Evolutionary conservation across 2,329 filamentous ascomycete species (phyloP), one percentile per base, ranked within the genome.

Genomic region (Geoglossum cookeanum): DNA sequence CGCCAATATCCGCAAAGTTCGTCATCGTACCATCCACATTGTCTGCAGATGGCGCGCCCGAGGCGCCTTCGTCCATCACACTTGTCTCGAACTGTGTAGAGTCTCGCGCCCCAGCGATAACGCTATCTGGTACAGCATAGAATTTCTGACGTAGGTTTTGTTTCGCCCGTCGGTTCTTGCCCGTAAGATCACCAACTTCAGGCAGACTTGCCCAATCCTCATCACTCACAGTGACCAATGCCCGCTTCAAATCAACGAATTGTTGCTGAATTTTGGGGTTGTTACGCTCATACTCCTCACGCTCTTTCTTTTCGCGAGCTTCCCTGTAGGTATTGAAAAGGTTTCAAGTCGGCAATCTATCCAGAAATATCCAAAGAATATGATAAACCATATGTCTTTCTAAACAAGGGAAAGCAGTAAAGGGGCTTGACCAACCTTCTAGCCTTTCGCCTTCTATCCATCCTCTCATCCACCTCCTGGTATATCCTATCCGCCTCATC

Each of bases 181-280:
- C 91, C 0, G 92, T 98, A 68, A 97, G 77, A 69, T 98, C 92
- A 64, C 94, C 92, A 37, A 96, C 91, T 65, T 98, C 94, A 4
- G 92, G 94, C 45, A 98, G 76, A 65, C 83, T 94, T 44, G 88
- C 89, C 92, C 92, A 98, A 64, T 98, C 90, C 61, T 98, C 91
- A 68, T 97, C 91, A 48, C 87, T 86, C 32, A 98, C 85, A 4
- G 83, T 85, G 45, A 86, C 84, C 42, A 98, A 78, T 4, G 87
- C 88, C 65, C 94, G 81, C 71, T 98, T 98, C 55, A 97, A 74
- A 65, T 97, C 92, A 67, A 90, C 89, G 69, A 98, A 98, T 69
- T 98, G 92, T 63, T 96, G 87, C 67, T 94, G 87, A 56, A 98
- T 96, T 72, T 97, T 98, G 13, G 92, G 92, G 68, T 98, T 97